Evolutionary conservation across 148 eudicot species (phyloP).

Genomic region (Fagopyrum tataricum): DNA sequence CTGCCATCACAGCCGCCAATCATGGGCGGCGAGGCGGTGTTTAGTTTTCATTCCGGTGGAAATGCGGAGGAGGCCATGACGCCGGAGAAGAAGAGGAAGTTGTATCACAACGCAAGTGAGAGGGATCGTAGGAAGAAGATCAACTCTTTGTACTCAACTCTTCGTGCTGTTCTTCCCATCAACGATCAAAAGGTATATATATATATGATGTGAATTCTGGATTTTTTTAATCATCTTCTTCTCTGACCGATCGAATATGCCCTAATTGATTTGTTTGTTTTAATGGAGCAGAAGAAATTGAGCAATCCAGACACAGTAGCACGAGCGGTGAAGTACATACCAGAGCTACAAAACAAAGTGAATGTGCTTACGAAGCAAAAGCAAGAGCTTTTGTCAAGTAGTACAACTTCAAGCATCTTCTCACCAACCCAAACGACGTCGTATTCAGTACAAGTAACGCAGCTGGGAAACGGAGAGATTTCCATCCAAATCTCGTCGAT

Average conservation of each 20-base stretch:
- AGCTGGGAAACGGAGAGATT: conserved; percentile 32
- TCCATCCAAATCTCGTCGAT: conserved; percentile 39
- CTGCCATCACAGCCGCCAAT: neutral
- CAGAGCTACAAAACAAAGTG: conserved; percentile 67
- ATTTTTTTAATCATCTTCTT: too few species aligned
- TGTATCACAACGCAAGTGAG: conserved; percentile 35
- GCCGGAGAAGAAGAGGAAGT: conserved; percentile 12
- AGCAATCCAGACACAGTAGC: conserved; percentile 65
- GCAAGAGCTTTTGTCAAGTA: conserved; percentile 29
- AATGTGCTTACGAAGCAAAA: conserved; percentile 32
- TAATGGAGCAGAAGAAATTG: conserved; percentile 43
- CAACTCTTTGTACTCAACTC: conserved; percentile 26
- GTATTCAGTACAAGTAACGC: conserved; percentile 25
- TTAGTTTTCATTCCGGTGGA: neutral
- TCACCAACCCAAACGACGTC: neutral
- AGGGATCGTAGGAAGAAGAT: conserved; percentile 34
- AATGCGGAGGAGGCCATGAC: neutral
- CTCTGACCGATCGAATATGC: too few species aligned
- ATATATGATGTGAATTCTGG: too few species aligned
- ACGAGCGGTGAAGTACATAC: conserved; percentile 63
- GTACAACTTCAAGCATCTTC: neutral
- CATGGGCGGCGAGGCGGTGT: too few species aligned
- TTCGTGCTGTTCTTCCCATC: conserved; percentile 20
- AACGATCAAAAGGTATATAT: neutral
- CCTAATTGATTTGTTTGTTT: too few species aligned